Evolutionary conservation across 768 basidiomycete genomes (phyloP).

Genomic region (Nidularia pulvinata): DNA sequence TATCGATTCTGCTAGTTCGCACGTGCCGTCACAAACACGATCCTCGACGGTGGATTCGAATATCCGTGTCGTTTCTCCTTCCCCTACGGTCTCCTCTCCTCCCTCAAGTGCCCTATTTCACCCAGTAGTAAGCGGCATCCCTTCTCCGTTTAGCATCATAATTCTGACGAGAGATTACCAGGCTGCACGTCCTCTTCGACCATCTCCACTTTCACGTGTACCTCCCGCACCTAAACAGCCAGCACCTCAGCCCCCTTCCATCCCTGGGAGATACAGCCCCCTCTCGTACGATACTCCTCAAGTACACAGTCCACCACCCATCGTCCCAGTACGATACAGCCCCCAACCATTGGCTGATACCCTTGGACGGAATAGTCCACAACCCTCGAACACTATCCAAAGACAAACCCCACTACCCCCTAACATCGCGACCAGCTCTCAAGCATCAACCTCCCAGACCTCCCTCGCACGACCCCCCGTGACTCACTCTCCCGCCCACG

Average conservation of each 20-base stretch:
- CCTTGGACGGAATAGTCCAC: background rate
- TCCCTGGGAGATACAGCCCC: background rate
- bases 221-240: conserved; percentile 12
- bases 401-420: too few relatives aligned
- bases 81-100: conserved; percentile 11
- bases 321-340: background rate
- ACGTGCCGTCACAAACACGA: background rate
- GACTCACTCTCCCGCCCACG: too few relatives aligned
- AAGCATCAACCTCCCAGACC: too few relatives aligned
- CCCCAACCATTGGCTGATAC: background rate
- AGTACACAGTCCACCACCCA: background rate
- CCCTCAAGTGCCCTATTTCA: background rate
- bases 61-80: conserved; percentile 14
- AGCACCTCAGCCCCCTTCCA: conserved; percentile 9
- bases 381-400: background rate
- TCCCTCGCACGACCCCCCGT: too few relatives aligned
- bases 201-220: background rate
- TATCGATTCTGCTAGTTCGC: conserved; percentile 11
- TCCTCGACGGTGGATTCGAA: conserved; percentile 3
- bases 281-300: background rate
- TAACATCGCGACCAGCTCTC: too few relatives aligned
- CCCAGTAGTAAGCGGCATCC: too few relatives aligned
- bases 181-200: background rate
- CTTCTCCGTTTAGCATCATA: too few relatives aligned
- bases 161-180: too few relatives aligned